Base-by-base conservation (phyloP, 805 yeast species). In the Candida glaebosa region DNA sequence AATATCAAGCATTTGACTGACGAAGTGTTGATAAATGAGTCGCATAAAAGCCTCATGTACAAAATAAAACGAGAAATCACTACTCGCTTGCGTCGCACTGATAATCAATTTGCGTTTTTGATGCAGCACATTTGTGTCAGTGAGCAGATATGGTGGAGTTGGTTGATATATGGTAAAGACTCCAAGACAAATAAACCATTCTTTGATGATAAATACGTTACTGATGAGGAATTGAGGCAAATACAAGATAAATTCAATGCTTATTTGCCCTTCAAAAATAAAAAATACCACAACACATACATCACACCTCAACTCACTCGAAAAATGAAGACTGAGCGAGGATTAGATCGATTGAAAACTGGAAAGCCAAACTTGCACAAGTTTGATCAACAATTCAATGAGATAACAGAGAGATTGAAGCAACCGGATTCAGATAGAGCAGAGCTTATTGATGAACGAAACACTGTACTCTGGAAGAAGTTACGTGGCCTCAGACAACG, bases 231-330 rank as follows among this genome's bases (percentile, higher is more conserved):
- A 3, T 42, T 66, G 26, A 16, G 33, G 2, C 45, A 41, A 6
- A 46, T 52, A 0, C 33, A 49, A 15, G 52, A 56, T 5, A 51
- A 57, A 24, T 51, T 46, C 14, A 49, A 50, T 5, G 34, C 41
- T 1, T 32, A 52, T 2, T 51, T 51, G 15, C 72, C 71, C 1
- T 58, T 45, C 31, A 65, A 61, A 39, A 54, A 46, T 17, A 66
- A 65, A 44, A 50, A 61, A 38, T 70, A 69, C 45, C 69, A 69
- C 57, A 67, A 70, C 44, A 50, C 57, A 1, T 68, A 64, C 42
- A 72, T 59, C 7, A 69, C 75, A 2, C 74, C 75, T 3, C 72
- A 65, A 46, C 54, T 69, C 15, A 61, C 73, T 1, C 48, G 73
- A 25, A 60, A 59, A 37, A 69, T 70, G 73, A 65, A 54, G 40